These are phyloP conservation scores for Piper longum DNA, from an alignment of 164 flowering plant genomes.

Conservation along the genomic window DNA sequence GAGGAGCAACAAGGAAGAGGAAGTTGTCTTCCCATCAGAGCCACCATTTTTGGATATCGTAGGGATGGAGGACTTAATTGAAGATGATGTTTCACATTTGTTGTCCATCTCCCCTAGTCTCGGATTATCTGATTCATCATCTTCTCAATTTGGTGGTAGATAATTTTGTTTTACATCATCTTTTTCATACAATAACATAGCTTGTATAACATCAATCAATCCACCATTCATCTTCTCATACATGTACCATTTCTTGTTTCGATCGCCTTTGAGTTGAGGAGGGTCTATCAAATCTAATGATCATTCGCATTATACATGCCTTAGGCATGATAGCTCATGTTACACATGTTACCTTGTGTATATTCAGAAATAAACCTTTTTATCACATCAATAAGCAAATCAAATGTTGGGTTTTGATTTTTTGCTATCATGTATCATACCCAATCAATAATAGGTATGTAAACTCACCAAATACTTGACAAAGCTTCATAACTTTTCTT, in stretches of 20 bases:
- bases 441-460: background rate
- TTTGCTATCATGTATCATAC: background rate
- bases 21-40: constrained; percentile 1
- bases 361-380: constrained; percentile 1
- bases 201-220: no score
- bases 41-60: constrained; percentile 8
- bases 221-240: no score
- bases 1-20: background rate
- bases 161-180: background rate
- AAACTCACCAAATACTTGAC: no score
- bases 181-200: no score
- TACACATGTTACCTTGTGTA: no score
- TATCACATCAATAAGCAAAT: constrained; percentile 1
- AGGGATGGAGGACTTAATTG: background rate
- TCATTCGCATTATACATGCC: no score
- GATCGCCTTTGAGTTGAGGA: no score
- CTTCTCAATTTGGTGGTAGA: constrained; percentile 2
- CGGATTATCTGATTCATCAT: constrained; percentile 4
- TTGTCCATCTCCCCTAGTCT: constrained; percentile 1
- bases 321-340: no score
- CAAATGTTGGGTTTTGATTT: background rate
- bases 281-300: no score
- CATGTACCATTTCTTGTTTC: no score
- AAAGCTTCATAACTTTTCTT: no score
- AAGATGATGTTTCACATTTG: constrained; percentile 7